Base-by-base conservation (phyloP, 228 moss, liverwort and hornwort species). In the Sphagnum fallax region DNA sequence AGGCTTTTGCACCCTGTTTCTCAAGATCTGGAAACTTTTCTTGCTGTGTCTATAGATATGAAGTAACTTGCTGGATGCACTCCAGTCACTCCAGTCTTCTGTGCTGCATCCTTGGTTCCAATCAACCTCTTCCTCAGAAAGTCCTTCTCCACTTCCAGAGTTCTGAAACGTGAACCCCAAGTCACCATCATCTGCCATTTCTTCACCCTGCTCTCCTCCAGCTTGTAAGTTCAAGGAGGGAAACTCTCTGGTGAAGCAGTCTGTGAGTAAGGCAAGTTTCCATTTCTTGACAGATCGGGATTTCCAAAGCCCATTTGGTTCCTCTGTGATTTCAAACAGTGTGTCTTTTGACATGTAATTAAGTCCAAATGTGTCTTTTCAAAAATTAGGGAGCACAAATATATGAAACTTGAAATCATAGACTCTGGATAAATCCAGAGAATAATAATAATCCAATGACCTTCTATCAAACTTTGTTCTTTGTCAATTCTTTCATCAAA, bases 1-100 rank as follows among this genome's bases (percentile, higher is more conserved):
- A 13, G 81, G 84, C 63, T 84, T 84, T 62, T 76, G 73, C 57
- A 81, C 71, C 8, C 78, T 78, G 60, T 81, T 81, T 32, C 76
- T 76, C 63, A 68, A 55, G 6, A 68, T 6, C 6, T 68, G 68
- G 47, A 6, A 18, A 6, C 6, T 4, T 47, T 55, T 68, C 16
- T 68, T 68, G 11, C 6, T 68, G 16, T 58, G 32, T 47, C n/a
- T 48, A 16, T 52, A n/a, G 16, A 8, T 53, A 16, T 10, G 52
- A 10, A 6, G 16, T 67, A 10, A 51, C 9, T 16, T 62, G 9
- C 62, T 15, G 16, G 62, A 32, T 32, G 32, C 32, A 32, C 32
- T 32, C 32, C 15, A 62, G 13, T 16, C 32, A 32, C 32, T 32
- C 32, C 15, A 62, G 13, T 16, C 14, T 62, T 16, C 62, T 16